phyloP scores from a whole-genome alignment of 1,284 basidiomycete genomes.

The Phaffia rhodozyma region DNA sequence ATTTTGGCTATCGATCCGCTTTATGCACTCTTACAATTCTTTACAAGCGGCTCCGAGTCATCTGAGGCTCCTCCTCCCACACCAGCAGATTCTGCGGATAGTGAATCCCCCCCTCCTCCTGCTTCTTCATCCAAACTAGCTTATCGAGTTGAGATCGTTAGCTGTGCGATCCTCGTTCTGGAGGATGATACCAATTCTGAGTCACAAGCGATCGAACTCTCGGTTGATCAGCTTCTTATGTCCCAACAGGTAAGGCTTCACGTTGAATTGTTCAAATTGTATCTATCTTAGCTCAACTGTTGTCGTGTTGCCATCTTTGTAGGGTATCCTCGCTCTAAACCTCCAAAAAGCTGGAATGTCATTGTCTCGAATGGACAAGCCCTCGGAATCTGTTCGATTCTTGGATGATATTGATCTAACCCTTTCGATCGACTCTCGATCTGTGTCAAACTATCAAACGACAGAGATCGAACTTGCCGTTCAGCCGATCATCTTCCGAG shows the following conservation, averaged over 20 bases:
- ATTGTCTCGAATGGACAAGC: constrained; percentile 73
- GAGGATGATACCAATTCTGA: constrained; percentile 70
- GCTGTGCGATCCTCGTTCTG: constrained; percentile 78
- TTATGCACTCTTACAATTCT: constrained; percentile 77
- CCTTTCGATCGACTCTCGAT: constrained; percentile 70
- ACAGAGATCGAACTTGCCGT: constrained; percentile 74
- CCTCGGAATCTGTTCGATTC: constrained; percentile 75
- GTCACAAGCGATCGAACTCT: constrained; percentile 77
- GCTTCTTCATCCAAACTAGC: constrained; percentile 31
- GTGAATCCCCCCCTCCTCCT: constrained; percentile 22
- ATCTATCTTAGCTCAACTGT: neutral
- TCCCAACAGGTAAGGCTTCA: constrained; percentile 63
- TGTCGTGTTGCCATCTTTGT: neutral
- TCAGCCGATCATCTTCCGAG: constrained; percentile 72
- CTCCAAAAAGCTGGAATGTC: constrained; percentile 87
- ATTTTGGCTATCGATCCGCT: constrained; percentile 91
- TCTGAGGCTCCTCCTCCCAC: constrained; percentile 37
- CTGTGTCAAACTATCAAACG: constrained; percentile 59
- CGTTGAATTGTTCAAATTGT: neutral
- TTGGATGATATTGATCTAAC: constrained; percentile 87
- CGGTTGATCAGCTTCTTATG: constrained; percentile 72
- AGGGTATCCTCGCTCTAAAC: constrained; percentile 73
- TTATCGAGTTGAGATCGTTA: constrained; percentile 81
- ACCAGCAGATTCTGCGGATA: constrained; percentile 22
- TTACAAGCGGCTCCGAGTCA: constrained; percentile 40